A percentile compares a stretch with the other conserved stretches of the same genome.
These are phyloP conservation scores for Nakazawaea holstii DNA, from an alignment of 805 yeast genomes.

Conservation along the genomic window DNA sequence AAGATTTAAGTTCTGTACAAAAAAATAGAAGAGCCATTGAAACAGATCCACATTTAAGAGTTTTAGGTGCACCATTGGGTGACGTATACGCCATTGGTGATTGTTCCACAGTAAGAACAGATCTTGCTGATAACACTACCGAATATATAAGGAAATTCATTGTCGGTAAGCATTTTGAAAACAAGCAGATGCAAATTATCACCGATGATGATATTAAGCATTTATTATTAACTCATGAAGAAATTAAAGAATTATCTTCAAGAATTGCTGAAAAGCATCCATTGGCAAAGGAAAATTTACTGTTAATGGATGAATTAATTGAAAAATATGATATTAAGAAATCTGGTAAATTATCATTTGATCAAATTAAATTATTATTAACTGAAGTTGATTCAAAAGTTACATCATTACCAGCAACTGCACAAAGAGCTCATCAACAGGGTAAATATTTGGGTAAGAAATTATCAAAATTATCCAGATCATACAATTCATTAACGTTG, in stretches of 20 bases:
- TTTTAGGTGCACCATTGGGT: constrained; percentile 61
- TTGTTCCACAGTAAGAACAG: constrained; percentile 61
- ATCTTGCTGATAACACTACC: constrained; percentile 49
- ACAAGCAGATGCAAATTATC: constrained; percentile 21
- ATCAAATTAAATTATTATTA: constrained; percentile 44
- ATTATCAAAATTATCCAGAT: constrained; percentile 44
- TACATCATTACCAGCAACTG: constrained; percentile 68
- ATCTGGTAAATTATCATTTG: constrained; percentile 46
- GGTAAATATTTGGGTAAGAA: constrained; percentile 62
- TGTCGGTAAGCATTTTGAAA: constrained; percentile 34
- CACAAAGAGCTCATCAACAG: constrained; percentile 70
- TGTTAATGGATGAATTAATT: constrained; percentile 42
- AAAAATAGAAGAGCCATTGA: constrained; percentile 67
- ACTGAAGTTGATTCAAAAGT: constrained; percentile 55
- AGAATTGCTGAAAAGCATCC: constrained; percentile 50
- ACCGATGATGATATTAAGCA: constrained; percentile 49
- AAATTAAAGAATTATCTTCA: constrained; percentile 41
- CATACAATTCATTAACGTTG: constrained; percentile 35
- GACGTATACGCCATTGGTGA: constrained; percentile 72
- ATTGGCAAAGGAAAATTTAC: constrained; percentile 50
- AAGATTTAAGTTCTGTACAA: constrained; percentile 42
- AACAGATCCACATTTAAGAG: constrained; percentile 68
- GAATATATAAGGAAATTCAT: constrained; percentile 42
- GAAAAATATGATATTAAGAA: constrained; percentile 44
- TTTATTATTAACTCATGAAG: constrained; percentile 39